Evolutionary conservation across 2,329 filamentous ascomycete species (phyloP), one percentile per base, ranked within the genome.

Genomic region (Fusarium irregulare): DNA sequence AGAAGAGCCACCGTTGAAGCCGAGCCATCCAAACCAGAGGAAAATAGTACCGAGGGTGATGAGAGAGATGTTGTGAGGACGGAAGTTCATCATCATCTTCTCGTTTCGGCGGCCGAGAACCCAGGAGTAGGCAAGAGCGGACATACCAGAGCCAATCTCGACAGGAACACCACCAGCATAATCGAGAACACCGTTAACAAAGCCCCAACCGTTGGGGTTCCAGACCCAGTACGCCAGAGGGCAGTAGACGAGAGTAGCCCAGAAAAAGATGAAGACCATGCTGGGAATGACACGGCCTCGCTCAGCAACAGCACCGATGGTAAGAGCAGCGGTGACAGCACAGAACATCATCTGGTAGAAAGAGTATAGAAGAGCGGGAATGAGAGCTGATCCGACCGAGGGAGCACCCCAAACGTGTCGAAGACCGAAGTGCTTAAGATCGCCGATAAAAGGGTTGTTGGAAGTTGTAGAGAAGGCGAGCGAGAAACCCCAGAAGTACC

Each of bases 261-360:
- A 99, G 84, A 92, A 91, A 85, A 98, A 98, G 77, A 89, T 89
- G 83, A 98, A 99, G 74, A 98, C 91, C 92, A 98, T 93, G 80
- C 92, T 92, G 23, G 96, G 96, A 40, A 98, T 88, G 64, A 98
- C 88, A 67, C 96, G 93, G 76, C 96, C 96, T 70, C 96, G 92
- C 83, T 99, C 96, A 64, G 95, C 95, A 56, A 97, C 93, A 67
- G 94, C 93, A 67, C 96, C 96, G 78, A 97, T 90, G 45, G 97
- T 88, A 76, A 99, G 97, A 60, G 93, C 94, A 56, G 90, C 94
- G 16, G 95, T 99, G 69, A 97, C 93, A 76, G 89, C 93, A 80
- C 93, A 96, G 86, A 99, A 99, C 91, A 97, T 94, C 91, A 98
- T 93, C 93, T 97, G 93, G 82, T 98, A 98, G 82, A 98, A 97